Percentiles rank a stretch among this genome's conserved stretches.
Evolutionary conservation across 148 eudicot genomes (phyloP).

Genomic region (Chenopodium formosanum): DNA sequence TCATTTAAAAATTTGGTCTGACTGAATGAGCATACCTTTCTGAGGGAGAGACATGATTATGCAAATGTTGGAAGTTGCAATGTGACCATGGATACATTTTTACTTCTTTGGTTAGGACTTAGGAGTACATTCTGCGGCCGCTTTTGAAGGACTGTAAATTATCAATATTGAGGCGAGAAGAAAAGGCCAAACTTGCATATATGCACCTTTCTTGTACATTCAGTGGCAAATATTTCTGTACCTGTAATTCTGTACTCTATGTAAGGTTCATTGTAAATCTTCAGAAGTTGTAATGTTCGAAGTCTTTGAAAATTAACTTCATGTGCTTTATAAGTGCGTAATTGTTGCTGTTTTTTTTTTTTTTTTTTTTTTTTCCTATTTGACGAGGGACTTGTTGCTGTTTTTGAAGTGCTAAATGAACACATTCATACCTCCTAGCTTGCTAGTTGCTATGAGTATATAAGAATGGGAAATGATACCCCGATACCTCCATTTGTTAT

Average conservation of each 20-base stretch:
- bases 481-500: too few species aligned
- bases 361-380: too few species aligned
- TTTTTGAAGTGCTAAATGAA: too few species aligned
- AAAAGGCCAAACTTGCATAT: conserved; percentile 5
- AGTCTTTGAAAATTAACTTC: not conserved
- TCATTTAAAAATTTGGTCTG: not conserved
- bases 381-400: too few species aligned
- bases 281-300: not conserved
- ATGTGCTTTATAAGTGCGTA: not conserved
- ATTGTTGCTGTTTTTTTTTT: not conserved
- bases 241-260: not conserved
- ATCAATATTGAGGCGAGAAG: not conserved
- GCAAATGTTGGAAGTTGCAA: not conserved
- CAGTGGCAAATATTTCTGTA: not conserved
- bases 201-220: not conserved
- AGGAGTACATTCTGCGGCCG: conserved; percentile 1
- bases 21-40: not conserved
- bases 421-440: too few species aligned
- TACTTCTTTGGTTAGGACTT: conserved; percentile 1
- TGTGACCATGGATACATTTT: not conserved
- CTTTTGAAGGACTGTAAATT: not conserved
- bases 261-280: not conserved
- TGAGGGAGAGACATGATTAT: not conserved
- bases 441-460: too few species aligned
- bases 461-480: too few species aligned